Evolutionary conservation across 2,329 filamentous ascomycete genomes (phyloP).

Genomic region (Colletotrichum theobromicola): DNA sequence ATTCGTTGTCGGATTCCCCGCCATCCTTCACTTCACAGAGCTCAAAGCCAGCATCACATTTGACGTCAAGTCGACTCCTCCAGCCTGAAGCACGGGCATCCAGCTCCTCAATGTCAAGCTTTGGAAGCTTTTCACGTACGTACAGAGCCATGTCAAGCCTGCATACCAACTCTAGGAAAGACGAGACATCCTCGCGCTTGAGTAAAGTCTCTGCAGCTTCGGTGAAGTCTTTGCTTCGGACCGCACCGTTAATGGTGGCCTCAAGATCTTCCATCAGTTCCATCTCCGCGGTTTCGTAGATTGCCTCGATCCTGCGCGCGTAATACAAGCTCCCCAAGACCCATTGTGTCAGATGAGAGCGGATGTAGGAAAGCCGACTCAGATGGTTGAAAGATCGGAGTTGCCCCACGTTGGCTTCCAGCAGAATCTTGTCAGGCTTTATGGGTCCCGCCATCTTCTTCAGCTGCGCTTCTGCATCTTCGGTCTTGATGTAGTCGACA

Average conservation of each 20-base stretch:
- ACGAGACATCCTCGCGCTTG: background rate
- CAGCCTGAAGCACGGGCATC: too few species aligned
- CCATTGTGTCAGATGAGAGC: background rate
- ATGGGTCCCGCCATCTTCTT: background rate
- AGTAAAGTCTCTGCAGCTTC: too few species aligned
- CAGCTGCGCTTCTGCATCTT: background rate
- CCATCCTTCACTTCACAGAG: background rate
- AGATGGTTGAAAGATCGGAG: background rate
- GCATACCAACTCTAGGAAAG: background rate
- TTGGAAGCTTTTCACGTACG: too few species aligned
- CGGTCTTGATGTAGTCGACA: background rate
- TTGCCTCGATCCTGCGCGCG: background rate
- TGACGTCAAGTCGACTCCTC: too few species aligned
- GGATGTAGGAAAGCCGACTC: background rate
- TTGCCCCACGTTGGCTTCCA: background rate
- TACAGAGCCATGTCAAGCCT: background rate
- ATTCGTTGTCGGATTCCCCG: background rate
- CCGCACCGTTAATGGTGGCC: background rate
- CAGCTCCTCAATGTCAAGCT: too few species aligned
- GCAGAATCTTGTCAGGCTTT: background rate
- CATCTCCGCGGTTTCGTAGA: rapidly evolving
- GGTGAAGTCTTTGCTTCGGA: too few species aligned
- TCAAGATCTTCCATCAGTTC: background rate
- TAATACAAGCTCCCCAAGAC: background rate
- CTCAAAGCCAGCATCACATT: background rate